Evolutionary conservation across 129 eudicot species (phyloP).

Genomic region (Mikania micrantha): DNA sequence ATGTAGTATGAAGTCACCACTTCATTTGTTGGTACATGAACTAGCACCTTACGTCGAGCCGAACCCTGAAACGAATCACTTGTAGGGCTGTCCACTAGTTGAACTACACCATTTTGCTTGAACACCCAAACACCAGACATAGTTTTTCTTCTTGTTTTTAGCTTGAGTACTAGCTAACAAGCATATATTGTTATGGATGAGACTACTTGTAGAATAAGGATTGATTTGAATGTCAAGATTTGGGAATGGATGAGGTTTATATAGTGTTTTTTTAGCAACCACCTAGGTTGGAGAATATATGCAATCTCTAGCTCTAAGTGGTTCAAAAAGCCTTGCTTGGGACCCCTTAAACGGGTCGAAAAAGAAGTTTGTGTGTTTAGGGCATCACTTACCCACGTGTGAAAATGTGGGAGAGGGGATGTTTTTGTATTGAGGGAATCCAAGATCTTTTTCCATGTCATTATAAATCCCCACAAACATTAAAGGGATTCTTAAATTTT

Average conservation of each 20-base stretch:
- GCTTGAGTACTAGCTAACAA: not conserved
- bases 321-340: too few relatives aligned
- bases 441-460: too few relatives aligned
- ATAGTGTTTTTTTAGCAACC: slow-evolving; percentile 31
- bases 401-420: too few relatives aligned
- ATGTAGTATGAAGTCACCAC: slow-evolving; percentile 57
- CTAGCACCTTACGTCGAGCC: slow-evolving; percentile 39
- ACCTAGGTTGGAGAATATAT: slow-evolving; percentile 17
- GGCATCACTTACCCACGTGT: too few relatives aligned
- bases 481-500: slow-evolving; percentile 4
- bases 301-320: too few relatives aligned
- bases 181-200: not conserved
- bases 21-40: slow-evolving; percentile 52
- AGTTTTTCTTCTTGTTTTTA: not conserved
- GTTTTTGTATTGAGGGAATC: too few relatives aligned
- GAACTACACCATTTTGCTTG: too few relatives aligned
- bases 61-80: slow-evolving; percentile 41
- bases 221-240: slow-evolving; percentile 2
- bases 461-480: slow-evolving; percentile 16
- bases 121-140: slow-evolving; percentile 99
- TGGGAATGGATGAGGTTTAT: slow-evolving; percentile 29
- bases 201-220: slow-evolving; percentile 4
- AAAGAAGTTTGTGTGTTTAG: too few relatives aligned
- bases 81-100: slow-evolving; percentile 70
- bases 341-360: too few relatives aligned